Evolutionary conservation across 2,329 filamentous ascomycete species (phyloP).

Genomic region (Furcasterigmium furcatum): DNA sequence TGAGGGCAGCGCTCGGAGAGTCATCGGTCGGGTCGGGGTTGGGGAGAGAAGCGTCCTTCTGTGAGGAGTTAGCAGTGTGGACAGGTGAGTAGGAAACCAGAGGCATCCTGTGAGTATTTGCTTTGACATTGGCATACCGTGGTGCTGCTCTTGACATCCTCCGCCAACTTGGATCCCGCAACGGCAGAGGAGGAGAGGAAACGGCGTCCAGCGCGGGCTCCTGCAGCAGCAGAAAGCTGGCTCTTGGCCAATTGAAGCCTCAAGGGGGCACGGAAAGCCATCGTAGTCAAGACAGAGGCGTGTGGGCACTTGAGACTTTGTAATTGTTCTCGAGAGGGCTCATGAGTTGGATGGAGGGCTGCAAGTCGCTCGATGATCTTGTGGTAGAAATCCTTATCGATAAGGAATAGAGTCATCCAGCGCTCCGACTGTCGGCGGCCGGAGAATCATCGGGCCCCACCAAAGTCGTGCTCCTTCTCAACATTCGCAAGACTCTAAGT

Average conservation of each 20-base stretch:
- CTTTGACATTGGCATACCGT: constrained; percentile 19
- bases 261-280: constrained; percentile 36
- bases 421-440: background rate
- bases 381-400: background rate
- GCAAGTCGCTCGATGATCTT: background rate
- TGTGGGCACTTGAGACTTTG: too few relatives aligned
- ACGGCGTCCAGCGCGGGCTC: constrained; percentile 23
- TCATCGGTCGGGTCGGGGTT: constrained; percentile 72
- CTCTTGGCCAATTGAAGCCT: constrained; percentile 30
- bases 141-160: constrained; percentile 26
- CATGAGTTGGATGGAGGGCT: background rate
- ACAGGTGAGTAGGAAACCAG: background rate
- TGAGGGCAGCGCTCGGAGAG: constrained; percentile 71
- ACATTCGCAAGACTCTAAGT: too few relatives aligned
- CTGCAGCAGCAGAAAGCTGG: constrained; percentile 14
- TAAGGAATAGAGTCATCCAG: background rate
- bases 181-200: constrained; percentile 29
- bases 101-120: too few relatives aligned
- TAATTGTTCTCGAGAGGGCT: too few relatives aligned
- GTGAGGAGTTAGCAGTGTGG: constrained; percentile 2
- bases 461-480: too few relatives aligned
- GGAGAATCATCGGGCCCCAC: background rate
- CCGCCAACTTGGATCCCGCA: constrained; percentile 29
- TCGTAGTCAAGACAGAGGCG: constrained; percentile 13
- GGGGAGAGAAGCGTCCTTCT: constrained; percentile 37